Percentiles rank a stretch among this genome's conserved stretches.
Conservation (phyloP, 805 yeast genomes). For the Isabelozyma pseudorhagii region DNA sequence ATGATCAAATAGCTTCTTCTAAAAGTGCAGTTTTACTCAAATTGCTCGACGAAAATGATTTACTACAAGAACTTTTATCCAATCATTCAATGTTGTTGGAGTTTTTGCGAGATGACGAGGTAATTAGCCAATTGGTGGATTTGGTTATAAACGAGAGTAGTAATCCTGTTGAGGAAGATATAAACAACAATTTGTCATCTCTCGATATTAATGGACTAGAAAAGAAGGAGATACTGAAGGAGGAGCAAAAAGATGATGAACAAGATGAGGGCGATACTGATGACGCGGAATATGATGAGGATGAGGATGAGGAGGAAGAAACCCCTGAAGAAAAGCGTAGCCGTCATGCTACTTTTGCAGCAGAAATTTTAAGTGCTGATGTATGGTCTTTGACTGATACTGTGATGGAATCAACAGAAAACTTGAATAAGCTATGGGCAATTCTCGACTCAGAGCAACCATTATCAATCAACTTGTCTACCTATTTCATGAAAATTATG, state of each 20-base stretch:
- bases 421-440: slow-evolving; percentile 74
- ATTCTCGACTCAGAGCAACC: slow-evolving; percentile 67
- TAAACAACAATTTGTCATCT: slow-evolving; percentile 12
- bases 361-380: slow-evolving; percentile 87
- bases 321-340: slow-evolving; percentile 30
- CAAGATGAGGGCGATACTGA: slow-evolving; percentile 7
- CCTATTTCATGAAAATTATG: slow-evolving; percentile 87
- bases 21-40: slow-evolving; percentile 24
- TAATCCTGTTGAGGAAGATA: slow-evolving; percentile 3
- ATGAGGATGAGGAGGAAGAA: slow-evolving; percentile 23
- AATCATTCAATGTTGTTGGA: slow-evolving; percentile 42
- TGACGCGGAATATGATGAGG: slow-evolving; percentile 20
- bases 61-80: slow-evolving; percentile 40
- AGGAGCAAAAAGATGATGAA: slow-evolving; percentile 2
- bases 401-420: slow-evolving; percentile 68
- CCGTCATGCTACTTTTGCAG: slow-evolving; percentile 51
- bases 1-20: slow-evolving; percentile 1
- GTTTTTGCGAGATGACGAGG: slow-evolving; percentile 37
- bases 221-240: slow-evolving; percentile 3
- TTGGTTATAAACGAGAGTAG: slow-evolving; percentile 33
- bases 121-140: slow-evolving; percentile 34
- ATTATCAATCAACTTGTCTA: slow-evolving; percentile 71
- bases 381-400: slow-evolving; percentile 93
- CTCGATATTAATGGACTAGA: slow-evolving; percentile 3
- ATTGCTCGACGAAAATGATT: slow-evolving; percentile 41